These are phyloP conservation scores for Ochetophila trinervis DNA, from an alignment of 306 rosid genomes.

Conservation along the genomic window DNA sequence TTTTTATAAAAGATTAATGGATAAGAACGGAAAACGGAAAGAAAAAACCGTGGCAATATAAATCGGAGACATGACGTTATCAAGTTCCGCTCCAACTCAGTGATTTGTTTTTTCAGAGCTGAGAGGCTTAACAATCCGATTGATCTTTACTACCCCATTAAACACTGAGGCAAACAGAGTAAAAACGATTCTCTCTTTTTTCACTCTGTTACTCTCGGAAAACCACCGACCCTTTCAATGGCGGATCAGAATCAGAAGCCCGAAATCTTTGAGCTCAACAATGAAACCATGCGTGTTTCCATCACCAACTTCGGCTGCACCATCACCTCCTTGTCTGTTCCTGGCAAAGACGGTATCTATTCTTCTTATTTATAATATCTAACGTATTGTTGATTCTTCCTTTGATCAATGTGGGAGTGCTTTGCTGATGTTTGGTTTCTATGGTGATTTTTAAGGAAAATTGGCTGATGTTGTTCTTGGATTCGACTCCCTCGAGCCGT, in stretches of 20 bases:
- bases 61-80: constrained; percentile 5
- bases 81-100: neutral
- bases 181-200: neutral
- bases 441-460: constrained; percentile 43
- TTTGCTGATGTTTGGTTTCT: constrained; percentile 9
- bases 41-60: constrained; percentile 3
- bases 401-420: neutral
- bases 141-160: neutral
- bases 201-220: neutral
- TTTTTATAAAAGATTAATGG: no score
- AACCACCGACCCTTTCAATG: constrained; percentile 35
- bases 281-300: constrained; percentile 66
- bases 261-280: constrained; percentile 80
- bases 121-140: neutral
- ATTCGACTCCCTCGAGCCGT: constrained; percentile 78
- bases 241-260: constrained; percentile 64
- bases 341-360: constrained; percentile 61
- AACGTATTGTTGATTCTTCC: neutral
- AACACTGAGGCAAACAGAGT: neutral
- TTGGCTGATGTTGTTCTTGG: constrained; percentile 93
- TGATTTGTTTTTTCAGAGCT: no score
- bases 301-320: constrained; percentile 87
- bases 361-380: neutral
- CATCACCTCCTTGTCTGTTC: constrained; percentile 79
- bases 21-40: no score